Evolutionary conservation across 169 alveolate species (phyloP).

Genomic region (Plasmodium malariae): DNA sequence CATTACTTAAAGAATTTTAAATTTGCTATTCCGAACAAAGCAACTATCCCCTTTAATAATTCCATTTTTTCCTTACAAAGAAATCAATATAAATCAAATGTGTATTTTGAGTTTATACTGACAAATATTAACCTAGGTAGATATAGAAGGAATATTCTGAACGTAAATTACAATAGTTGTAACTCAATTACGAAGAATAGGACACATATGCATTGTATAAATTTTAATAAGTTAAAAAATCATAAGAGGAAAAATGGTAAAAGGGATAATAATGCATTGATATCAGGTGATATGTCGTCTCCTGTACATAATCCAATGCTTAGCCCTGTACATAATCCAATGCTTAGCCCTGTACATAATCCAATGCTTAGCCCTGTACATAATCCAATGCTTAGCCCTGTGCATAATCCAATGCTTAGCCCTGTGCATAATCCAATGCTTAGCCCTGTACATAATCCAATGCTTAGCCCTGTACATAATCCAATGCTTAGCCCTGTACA

Average conservation of each 20-base stretch:
- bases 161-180: constrained; percentile 50
- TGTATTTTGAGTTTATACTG: constrained; percentile 38
- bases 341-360: no score
- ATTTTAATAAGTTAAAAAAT: constrained; percentile 20
- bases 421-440: no score
- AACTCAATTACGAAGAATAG: constrained; percentile 41
- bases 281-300: no score
- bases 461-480: no score
- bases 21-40: constrained; percentile 31
- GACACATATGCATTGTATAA: constrained; percentile 40
- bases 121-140: constrained; percentile 65
- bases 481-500: no score
- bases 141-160: constrained; percentile 48
- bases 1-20: constrained; percentile 25
- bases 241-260: constrained; percentile 15
- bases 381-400: no score
- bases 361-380: no score
- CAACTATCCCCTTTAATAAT: constrained; percentile 41
- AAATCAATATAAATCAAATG: constrained; percentile 45
- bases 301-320: no score
- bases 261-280: neutral
- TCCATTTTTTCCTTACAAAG: constrained; percentile 65
- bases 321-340: no score
- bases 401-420: no score
- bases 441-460: no score